These are phyloP conservation scores for Globisporangium abappressorium DNA, from an alignment of 352 stramenopile species.

Conservation along the genomic window DNA sequence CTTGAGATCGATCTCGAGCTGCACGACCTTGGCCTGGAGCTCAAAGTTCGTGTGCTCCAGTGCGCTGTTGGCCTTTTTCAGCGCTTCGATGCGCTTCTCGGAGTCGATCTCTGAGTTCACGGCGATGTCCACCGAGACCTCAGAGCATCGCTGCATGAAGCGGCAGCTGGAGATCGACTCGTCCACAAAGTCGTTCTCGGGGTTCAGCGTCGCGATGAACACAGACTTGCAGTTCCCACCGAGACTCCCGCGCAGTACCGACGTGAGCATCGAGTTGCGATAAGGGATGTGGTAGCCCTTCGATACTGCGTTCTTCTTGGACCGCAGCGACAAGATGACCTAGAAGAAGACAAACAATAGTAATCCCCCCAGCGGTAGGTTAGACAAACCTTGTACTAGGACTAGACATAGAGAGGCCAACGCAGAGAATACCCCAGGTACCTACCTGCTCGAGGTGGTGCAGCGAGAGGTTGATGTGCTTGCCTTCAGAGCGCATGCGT, in stretches of 20 bases:
- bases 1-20: slow-evolving; percentile 50
- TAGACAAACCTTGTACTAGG: neutral
- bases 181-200: slow-evolving; percentile 79
- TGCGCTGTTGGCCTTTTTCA: slow-evolving; percentile 52
- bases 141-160: slow-evolving; percentile 94
- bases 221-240: slow-evolving; percentile 97
- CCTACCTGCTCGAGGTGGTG: slow-evolving; percentile 92
- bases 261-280: slow-evolving; percentile 97
- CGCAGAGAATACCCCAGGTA: neutral
- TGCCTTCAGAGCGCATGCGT: slow-evolving; percentile 90
- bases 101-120: slow-evolving; percentile 69
- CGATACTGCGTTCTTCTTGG: slow-evolving; percentile 45
- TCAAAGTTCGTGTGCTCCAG: slow-evolving; percentile 44
- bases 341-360: slow-evolving; percentile 17
- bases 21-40: slow-evolving; percentile 34
- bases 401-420: too few species aligned
- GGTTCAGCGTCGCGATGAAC: slow-evolving; percentile 95
- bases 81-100: slow-evolving; percentile 48
- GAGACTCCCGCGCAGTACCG: slow-evolving; percentile 91
- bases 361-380: too few species aligned
- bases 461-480: slow-evolving; percentile 95
- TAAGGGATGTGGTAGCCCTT: slow-evolving; percentile 91
- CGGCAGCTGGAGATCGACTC: slow-evolving; percentile 96
- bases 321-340: slow-evolving; percentile 94
- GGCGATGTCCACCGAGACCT: slow-evolving; percentile 58